These are phyloP conservation scores for Rutstroemia sp. DNA, from an alignment of 2,329 filamentous ascomycete genomes.

Conservation along the genomic window DNA sequence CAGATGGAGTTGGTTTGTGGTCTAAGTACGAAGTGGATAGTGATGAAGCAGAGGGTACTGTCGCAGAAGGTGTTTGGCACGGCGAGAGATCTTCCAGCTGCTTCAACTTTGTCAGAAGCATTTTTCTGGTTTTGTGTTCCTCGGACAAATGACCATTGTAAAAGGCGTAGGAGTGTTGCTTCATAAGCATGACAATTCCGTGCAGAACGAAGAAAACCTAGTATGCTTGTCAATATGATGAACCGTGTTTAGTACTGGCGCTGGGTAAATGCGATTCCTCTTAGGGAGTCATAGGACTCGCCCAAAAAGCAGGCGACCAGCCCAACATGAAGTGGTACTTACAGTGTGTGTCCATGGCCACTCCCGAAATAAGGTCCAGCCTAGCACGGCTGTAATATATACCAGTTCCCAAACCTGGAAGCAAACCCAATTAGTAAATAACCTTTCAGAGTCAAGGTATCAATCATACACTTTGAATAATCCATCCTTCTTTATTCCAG, in stretches of 20 bases:
- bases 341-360: constrained; percentile 83
- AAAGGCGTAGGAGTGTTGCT: constrained; percentile 54
- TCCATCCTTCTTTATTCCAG: constrained; percentile 65
- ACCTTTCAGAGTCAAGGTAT: not conserved
- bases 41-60: constrained; percentile 34
- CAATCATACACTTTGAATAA: constrained; percentile 56
- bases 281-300: not conserved
- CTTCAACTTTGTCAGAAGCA: constrained; percentile 43
- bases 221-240: no score
- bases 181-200: constrained; percentile 71
- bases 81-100: constrained; percentile 49
- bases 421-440: not conserved
- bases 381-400: constrained; percentile 56
- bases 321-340: not conserved
- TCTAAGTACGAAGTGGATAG: constrained; percentile 41
- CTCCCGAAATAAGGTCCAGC: constrained; percentile 60
- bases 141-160: constrained; percentile 66
- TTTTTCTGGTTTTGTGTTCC: constrained; percentile 43
- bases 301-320: not conserved
- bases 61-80: constrained; percentile 36
- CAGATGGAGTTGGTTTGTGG: constrained; percentile 34
- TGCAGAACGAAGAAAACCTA: constrained; percentile 61
- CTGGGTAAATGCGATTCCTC: not conserved
- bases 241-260: no score
- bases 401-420: constrained; percentile 57